Base-by-base conservation (phyloP, 768 basidiomycete species). In the Auriscalpium vulgare region DNA sequence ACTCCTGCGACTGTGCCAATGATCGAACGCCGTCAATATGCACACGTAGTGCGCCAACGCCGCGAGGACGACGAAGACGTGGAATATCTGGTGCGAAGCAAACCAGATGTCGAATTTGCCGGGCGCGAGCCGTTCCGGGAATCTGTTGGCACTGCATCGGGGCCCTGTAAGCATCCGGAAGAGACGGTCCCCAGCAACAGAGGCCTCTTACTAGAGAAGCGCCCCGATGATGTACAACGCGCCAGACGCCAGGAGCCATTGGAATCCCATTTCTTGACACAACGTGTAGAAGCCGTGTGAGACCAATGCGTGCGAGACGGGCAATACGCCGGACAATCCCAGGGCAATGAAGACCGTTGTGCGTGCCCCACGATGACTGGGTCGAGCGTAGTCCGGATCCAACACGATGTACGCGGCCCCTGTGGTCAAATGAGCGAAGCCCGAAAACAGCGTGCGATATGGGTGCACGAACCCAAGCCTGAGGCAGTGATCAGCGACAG, bases 81-180 rank as follows among this genome's bases (percentile, higher is more conserved):
- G 94, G 69, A 97, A 95, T 63, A 95, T 87, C 70, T 95, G 90
- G 73, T 95, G 93, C 17, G 88, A 91, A 0, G 88, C 79, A 54
- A 84, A 78, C 63, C 90, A 79, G 64, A 79, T 78, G 71, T 94
- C 91, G 70, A 93, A 93, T 60, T 70, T 79, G 38, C 91, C 91
- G 6, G 90, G 90, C 8, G 75, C 72, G 58, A 84, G 71, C 40
- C 82, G 76, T 65, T 95, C 92, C 46, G 91, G 92, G 54, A 91
- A 78, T 50, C 91, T 81, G 66, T 86, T 85, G 49, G 91, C 91
- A 71, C 92, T 95, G 69, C 21, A 29, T 29, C 29, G 29, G 29
- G 29, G 4, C 29, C 29, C 29, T 29, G 29, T 29, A 5, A 29
- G 29, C 29, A 29, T 29, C 5, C 29, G 29, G 29, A 29, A 29